Evolutionary conservation across 305 asterid genomes (phyloP).

Genomic region (Solanum aculeatissimum): DNA sequence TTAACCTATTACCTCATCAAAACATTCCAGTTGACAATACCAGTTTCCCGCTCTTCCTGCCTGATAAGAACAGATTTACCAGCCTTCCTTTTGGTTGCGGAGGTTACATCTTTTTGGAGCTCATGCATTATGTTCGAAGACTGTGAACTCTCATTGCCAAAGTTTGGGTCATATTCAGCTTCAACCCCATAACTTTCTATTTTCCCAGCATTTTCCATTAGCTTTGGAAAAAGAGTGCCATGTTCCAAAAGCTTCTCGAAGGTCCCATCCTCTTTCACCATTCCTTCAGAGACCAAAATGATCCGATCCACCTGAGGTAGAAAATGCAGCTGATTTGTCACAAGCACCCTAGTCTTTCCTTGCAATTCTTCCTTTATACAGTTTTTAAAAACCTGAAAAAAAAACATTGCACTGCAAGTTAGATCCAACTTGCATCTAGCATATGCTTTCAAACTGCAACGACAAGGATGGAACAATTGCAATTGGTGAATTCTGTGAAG

Average conservation of each 20-base stretch:
- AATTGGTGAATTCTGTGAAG: neutral
- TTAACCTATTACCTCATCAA: constrained; percentile 44
- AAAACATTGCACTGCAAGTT: neutral
- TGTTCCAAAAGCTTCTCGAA: constrained; percentile 19
- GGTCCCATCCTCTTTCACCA: constrained; percentile 35
- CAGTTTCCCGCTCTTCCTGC: constrained; percentile 93
- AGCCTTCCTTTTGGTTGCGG: constrained; percentile 33
- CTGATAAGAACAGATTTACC: constrained; percentile 69
- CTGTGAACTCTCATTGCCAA: constrained; percentile 18
- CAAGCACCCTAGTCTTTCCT: constrained; percentile 85
- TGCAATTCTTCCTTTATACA: constrained; percentile 69
- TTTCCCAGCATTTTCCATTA: constrained; percentile 30
- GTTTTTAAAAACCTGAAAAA: constrained; percentile 59
- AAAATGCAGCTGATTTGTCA: constrained; percentile 85
- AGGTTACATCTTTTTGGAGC: constrained; percentile 27
- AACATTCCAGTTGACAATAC: constrained; percentile 82
- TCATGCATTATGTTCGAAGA: constrained; percentile 21
- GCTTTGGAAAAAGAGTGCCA: constrained; percentile 20
- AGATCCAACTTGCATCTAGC: neutral
- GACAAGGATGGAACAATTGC: neutral
- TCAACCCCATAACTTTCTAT: constrained; percentile 47
- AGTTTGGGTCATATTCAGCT: constrained; percentile 25
- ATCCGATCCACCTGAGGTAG: constrained; percentile 82
- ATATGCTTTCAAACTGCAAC: neutral
- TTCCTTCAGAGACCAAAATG: constrained; percentile 65